These are phyloP conservation scores for Astrothelium macrocarpum DNA, from an alignment of 495 filamentous ascomycete genomes.

Conservation along the genomic window DNA sequence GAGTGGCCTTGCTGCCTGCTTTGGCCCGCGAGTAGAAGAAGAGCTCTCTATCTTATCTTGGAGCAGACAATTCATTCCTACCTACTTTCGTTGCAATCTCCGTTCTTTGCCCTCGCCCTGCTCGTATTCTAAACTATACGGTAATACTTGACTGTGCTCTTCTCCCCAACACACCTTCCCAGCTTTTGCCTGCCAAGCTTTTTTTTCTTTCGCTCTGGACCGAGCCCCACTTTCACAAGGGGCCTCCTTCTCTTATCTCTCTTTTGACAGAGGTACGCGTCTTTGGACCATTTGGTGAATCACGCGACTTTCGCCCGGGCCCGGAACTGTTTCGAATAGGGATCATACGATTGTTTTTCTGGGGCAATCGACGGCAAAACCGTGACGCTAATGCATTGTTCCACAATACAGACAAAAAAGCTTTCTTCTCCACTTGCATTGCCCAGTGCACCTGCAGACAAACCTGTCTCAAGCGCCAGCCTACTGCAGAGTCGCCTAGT, in stretches of 20 bases:
- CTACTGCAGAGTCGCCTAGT: no score
- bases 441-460: background rate
- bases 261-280: background rate
- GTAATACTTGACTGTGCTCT: no score
- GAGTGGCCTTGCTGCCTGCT: background rate
- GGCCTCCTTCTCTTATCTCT: background rate
- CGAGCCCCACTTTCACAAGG: background rate
- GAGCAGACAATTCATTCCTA: no score
- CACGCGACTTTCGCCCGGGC: background rate
- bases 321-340: background rate
- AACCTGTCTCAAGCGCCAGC: background rate
- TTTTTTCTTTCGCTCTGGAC: background rate
- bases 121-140: no score
- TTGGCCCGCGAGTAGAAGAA: no score
- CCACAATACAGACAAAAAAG: background rate
- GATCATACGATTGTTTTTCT: background rate
- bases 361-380: background rate
- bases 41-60: no score
- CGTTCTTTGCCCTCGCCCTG: no score
- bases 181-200: no score
- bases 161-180: no score
- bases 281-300: background rate
- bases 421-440: background rate
- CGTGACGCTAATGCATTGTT: background rate
- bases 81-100: no score